Percentiles rank a stretch among this genome's conserved stretches.
Evolutionary conservation across 2,329 filamentous ascomycete genomes (phyloP).

Genomic region (Thelonectria discophora): DNA sequence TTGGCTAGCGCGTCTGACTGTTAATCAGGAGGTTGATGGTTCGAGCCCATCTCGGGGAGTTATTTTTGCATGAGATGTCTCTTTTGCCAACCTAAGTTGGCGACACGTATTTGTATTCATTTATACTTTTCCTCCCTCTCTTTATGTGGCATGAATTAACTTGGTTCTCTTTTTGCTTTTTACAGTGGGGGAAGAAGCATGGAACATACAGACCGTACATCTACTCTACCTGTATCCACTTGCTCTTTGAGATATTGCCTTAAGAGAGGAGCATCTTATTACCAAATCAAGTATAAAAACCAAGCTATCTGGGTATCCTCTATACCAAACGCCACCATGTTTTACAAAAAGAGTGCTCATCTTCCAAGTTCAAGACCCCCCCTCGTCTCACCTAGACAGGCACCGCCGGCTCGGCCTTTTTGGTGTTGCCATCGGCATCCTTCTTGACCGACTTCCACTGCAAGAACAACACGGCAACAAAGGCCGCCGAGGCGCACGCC

Average conservation of each 20-base stretch:
- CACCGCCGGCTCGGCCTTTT: conserved; percentile 39
- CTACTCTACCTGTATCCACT: too few species aligned
- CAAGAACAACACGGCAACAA: conserved; percentile 55
- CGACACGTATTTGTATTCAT: too few species aligned
- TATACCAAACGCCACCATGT: conserved; percentile 33
- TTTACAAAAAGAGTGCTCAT: conserved; percentile 7
- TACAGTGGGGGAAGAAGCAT: too few species aligned
- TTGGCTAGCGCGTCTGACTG: conserved; percentile 19
- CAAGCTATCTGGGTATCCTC: conserved; percentile 34
- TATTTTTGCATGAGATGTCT: neutral
- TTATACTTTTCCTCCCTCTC: too few species aligned
- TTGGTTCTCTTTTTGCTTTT: too few species aligned
- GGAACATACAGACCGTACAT: too few species aligned
- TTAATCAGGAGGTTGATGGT: conserved; percentile 18
- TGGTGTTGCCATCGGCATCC: conserved; percentile 42
- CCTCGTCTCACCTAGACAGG: conserved; percentile 29
- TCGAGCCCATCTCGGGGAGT: conserved; percentile 17
- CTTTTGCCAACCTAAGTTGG: too few species aligned
- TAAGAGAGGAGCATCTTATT: neutral
- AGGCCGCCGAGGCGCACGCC: conserved; percentile 57
- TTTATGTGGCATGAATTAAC: too few species aligned
- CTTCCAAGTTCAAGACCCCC: too few species aligned
- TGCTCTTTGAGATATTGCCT: too few species aligned
- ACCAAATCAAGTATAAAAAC: neutral
- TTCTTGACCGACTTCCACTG: conserved; percentile 65